Percentiles rank a stretch among this genome's conserved stretches.
These are phyloP conservation scores for Leishmania gerbilli DNA, from an alignment of 208 protist species.

Conservation along the genomic window DNA sequence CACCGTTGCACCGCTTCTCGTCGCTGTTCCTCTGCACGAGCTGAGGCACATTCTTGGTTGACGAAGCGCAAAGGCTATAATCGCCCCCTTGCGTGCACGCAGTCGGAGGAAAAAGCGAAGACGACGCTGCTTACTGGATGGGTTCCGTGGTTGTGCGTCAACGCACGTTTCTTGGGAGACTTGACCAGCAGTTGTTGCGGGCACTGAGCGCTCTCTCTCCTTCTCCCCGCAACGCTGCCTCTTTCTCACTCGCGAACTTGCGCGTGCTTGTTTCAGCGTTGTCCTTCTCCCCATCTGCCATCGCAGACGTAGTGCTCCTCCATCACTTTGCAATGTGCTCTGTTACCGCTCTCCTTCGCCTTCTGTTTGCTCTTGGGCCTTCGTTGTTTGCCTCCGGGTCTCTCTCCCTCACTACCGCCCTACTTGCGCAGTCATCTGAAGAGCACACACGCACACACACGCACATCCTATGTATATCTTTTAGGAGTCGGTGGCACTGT, in stretches of 20 bases:
- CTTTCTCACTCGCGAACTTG: not conserved
- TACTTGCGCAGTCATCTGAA: not conserved
- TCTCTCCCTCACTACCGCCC: not conserved
- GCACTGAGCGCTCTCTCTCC: not conserved
- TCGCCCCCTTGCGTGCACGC: not conserved
- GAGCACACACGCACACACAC: not conserved
- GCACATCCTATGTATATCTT: conserved; percentile 5
- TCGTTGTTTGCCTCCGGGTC: not conserved
- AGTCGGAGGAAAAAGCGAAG: not conserved
- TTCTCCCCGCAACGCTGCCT: not conserved
- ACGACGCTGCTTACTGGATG: not conserved
- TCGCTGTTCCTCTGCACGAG: not conserved
- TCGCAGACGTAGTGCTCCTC: not conserved
- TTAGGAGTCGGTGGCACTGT: not conserved
- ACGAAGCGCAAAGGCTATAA: not conserved
- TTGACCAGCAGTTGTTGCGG: not conserved
- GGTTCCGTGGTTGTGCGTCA: not conserved
- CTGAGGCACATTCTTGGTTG: not conserved
- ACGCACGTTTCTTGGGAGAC: not conserved
- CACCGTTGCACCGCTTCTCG: not conserved
- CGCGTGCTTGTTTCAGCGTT: not conserved
- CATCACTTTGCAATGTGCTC: not conserved
- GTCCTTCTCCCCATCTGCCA: too few relatives aligned
- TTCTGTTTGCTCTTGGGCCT: not conserved
- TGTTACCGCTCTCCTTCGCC: not conserved